These are phyloP conservation scores for Ogataea methylovora DNA, from an alignment of 805 yeast species.

Conservation along the genomic window DNA sequence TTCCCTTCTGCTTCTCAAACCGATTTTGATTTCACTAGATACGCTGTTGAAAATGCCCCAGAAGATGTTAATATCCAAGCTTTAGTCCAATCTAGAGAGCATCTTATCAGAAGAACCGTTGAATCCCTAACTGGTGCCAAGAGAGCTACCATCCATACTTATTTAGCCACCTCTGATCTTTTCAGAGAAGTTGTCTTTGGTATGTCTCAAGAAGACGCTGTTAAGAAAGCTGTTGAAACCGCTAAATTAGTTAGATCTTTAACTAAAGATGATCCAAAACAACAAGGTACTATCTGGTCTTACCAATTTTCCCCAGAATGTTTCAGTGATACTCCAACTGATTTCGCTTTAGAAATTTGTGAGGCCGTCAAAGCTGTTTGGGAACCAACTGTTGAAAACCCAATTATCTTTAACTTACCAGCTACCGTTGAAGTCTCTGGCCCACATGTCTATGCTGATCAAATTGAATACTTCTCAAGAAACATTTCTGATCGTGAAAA, in stretches of 20 bases:
- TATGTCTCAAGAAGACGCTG: constrained; percentile 62
- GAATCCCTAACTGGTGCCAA: constrained; percentile 70
- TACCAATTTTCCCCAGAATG: constrained; percentile 76
- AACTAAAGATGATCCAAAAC: constrained; percentile 67
- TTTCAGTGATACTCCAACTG: constrained; percentile 67
- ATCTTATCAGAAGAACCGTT: constrained; percentile 63
- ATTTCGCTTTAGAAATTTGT: constrained; percentile 68
- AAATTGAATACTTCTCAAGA: constrained; percentile 65
- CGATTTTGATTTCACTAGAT: constrained; percentile 75
- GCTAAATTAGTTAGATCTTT: constrained; percentile 59
- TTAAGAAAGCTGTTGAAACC: constrained; percentile 63
- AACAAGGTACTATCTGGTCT: constrained; percentile 58
- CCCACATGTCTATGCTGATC: constrained; percentile 76
- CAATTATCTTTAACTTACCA: constrained; percentile 72
- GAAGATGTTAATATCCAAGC: constrained; percentile 70
- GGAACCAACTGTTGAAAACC: constrained; percentile 71
- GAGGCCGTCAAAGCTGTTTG: constrained; percentile 74
- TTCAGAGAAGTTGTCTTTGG: constrained; percentile 72
- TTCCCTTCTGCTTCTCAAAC: constrained; percentile 81
- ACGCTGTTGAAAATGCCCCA: constrained; percentile 73
- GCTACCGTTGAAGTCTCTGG: constrained; percentile 75
- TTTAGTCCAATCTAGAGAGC: constrained; percentile 71
- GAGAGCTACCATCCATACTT: constrained; percentile 63
- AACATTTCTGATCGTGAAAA: constrained; percentile 67
- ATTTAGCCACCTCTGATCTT: constrained; percentile 68